Base-by-base conservation (phyloP, 345 rosid genomes). In the Syzygium oleosum region DNA sequence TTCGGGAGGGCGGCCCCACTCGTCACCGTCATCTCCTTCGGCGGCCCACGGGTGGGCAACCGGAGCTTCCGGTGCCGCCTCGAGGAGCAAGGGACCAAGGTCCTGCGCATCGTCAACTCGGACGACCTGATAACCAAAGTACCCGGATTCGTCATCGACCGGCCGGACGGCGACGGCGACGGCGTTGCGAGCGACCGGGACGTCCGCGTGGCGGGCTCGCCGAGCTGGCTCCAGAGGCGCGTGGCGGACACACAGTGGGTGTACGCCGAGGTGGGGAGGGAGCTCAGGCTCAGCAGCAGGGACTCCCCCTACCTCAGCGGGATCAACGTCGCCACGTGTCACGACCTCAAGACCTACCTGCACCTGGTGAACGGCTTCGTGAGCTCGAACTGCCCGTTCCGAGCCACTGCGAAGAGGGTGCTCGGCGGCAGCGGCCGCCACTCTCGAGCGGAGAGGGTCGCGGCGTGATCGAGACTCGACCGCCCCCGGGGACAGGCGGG, bases 11-110 rank as follows among this genome's bases (percentile, higher is more conserved):
- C 94, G 27, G 90, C 94, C 16, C 96, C 99, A 2, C 88, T 94
- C 87, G 97, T 95, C 27, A 95, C 99, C 5, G 99, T 97, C 11
- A 90, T 97, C 84, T 97, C 99, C 10, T 97, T 97, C 59, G 99
- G 98, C 5, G 98, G 98, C 56, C 99, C 99, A 15, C 96, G 98
- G 17, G 98, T 97, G 6, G 99, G 99, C 4, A 94, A 97, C 92
- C 87, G 90, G 87, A 90, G 94, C 85, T 96, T 97, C 89, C 86
- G 98, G 15, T 90, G 86, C 29, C 88, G 88, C 6, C 91, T 97
- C 51, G 99, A 97, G 88, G 90, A 89, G 80, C 95, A 93, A 84
- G 99, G 98, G 87, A 93, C 94, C 1, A 95, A 93, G 89, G 96
- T 96, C 1, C 58, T 97, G 22, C 90, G 99, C 25, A 97, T 97